phyloP scores from a whole-genome alignment of 345 rosid species.

The Cardiospermum halicacabum region DNA sequence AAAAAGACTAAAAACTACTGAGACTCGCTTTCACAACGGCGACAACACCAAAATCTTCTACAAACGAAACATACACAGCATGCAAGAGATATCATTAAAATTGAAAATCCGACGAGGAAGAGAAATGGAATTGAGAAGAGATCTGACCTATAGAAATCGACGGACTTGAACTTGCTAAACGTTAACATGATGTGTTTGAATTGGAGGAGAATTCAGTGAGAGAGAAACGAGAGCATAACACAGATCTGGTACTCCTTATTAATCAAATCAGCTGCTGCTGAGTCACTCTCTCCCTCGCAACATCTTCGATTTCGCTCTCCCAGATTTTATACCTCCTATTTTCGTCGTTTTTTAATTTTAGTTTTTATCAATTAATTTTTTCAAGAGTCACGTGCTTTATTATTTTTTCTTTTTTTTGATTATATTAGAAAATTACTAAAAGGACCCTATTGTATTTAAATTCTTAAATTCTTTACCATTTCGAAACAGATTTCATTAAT shows the following conservation, averaged over 20 bases:
- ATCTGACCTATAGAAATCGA: constrained; percentile 69
- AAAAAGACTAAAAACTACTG: neutral
- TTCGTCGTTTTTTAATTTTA: too few species aligned
- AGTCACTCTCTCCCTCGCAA: neutral
- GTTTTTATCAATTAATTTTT: too few species aligned
- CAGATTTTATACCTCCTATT: too few species aligned
- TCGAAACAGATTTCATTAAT: too few species aligned
- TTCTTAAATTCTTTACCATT: too few species aligned
- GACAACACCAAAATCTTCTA: neutral
- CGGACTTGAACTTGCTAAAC: constrained; percentile 58
- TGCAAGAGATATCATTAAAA: neutral
- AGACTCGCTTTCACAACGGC: neutral
- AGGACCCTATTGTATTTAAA: too few species aligned
- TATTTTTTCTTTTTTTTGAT: too few species aligned
- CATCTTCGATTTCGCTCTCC: too few species aligned
- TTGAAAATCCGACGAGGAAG: neutral
- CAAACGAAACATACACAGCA: neutral
- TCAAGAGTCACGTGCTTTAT: too few species aligned
- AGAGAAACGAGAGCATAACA: constrained; percentile 12
- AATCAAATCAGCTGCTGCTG: too few species aligned
- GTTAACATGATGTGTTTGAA: constrained; percentile 46
- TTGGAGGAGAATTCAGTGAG: neutral
- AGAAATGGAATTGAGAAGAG: constrained; percentile 16
- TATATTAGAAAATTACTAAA: too few species aligned
- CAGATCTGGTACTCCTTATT: constrained; percentile 12